Percentiles rank a stretch among this genome's conserved stretches.
phyloP scores from a whole-genome alignment of 371 early-diverging fungal genomes.

The Haplosporangium sp. region DNA sequence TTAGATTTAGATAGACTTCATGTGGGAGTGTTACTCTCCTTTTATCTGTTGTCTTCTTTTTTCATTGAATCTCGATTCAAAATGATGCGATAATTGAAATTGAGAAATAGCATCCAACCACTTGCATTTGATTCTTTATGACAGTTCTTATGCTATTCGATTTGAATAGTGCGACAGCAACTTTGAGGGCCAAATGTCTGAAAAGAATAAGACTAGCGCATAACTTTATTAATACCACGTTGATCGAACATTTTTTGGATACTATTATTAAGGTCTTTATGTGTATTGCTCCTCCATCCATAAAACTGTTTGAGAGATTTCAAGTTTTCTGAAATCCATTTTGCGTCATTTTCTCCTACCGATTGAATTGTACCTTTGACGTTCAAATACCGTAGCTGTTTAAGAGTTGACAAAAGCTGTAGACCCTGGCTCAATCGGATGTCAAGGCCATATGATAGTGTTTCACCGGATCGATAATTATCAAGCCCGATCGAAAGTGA shows the following conservation, averaged over 20 bases:
- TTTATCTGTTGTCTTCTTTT: too few species aligned
- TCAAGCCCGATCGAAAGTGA: neutral
- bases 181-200: too few species aligned
- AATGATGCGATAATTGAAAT: too few species aligned
- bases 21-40: too few species aligned
- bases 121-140: too few species aligned
- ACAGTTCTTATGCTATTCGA: too few species aligned
- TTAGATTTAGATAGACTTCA: too few species aligned
- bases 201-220: too few species aligned
- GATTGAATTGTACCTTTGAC: neutral
- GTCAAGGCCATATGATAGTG: neutral
- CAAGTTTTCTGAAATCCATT: neutral
- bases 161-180: too few species aligned
- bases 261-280: neutral
- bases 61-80: too few species aligned
- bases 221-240: neutral
- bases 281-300: neutral
- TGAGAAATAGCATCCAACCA: too few species aligned
- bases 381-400: slow-evolving; percentile 3
- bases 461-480: neutral
- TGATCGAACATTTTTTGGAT: neutral
- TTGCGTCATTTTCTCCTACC: neutral
- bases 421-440: neutral
- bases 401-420: neutral
- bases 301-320: neutral